These are phyloP conservation scores for Coniochaeta sp. DNA, from an alignment of 2,329 filamentous ascomycete genomes.

Conservation along the genomic window DNA sequence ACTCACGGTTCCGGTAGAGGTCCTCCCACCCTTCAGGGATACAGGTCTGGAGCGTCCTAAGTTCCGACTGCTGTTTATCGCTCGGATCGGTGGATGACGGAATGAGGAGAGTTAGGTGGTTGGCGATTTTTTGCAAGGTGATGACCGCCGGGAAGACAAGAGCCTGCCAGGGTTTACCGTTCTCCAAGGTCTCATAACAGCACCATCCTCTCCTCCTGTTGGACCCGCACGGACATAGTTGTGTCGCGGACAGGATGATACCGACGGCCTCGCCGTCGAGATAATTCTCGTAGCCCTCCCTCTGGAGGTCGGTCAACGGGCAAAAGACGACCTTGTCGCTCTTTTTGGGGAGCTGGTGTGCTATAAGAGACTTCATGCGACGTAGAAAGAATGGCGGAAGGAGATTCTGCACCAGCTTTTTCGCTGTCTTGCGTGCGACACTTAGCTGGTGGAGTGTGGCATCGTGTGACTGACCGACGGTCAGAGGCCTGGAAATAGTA, in stretches of 20 bases:
- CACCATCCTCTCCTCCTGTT: slow-evolving; percentile 74
- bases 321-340: slow-evolving; percentile 93
- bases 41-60: slow-evolving; percentile 65
- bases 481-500: slow-evolving; percentile 71
- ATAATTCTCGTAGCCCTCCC: slow-evolving; percentile 74
- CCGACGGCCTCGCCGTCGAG: slow-evolving; percentile 64
- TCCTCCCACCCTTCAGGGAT: slow-evolving; percentile 68
- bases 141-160: slow-evolving; percentile 81
- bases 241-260: slow-evolving; percentile 58
- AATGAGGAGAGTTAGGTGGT: slow-evolving; percentile 84
- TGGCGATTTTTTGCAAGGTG: slow-evolving; percentile 79
- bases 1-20: slow-evolving; percentile 68
- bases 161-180: slow-evolving; percentile 61
- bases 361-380: slow-evolving; percentile 87
- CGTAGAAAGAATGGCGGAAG: slow-evolving; percentile 86
- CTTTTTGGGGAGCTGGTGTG: slow-evolving; percentile 89
- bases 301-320: slow-evolving; percentile 74
- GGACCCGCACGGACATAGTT: slow-evolving; percentile 63
- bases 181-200: slow-evolving; percentile 54
- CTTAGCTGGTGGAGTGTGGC: slow-evolving; percentile 79
- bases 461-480: slow-evolving; percentile 85
- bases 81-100: slow-evolving; percentile 55
- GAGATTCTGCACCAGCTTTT: slow-evolving; percentile 78
- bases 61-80: slow-evolving; percentile 72
- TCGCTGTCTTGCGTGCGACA: slow-evolving; percentile 70